Conservation (phyloP, 495 filamentous ascomycete species). For the Darksidea phi region DNA sequence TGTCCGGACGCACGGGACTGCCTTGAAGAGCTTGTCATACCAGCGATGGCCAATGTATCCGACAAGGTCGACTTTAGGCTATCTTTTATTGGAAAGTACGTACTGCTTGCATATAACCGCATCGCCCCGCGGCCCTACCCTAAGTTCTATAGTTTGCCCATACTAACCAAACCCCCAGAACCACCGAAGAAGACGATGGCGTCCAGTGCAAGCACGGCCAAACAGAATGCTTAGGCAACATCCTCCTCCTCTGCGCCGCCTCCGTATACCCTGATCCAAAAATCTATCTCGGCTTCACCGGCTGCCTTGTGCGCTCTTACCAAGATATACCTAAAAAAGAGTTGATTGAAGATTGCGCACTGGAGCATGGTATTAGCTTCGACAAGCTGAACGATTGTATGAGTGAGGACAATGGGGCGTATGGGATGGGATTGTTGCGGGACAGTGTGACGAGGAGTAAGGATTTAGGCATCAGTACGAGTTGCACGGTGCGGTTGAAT, state of each 20-base stretch:
- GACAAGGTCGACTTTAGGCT: slow-evolving; percentile 88
- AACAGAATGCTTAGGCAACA: slow-evolving; percentile 88
- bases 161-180: slow-evolving; percentile 25
- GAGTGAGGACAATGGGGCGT: slow-evolving; percentile 62
- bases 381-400: slow-evolving; percentile 75
- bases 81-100: slow-evolving; percentile 83
- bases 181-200: slow-evolving; percentile 54
- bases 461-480: slow-evolving; percentile 69
- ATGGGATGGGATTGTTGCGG: slow-evolving; percentile 65
- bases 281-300: slow-evolving; percentile 83
- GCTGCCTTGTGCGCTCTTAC: slow-evolving; percentile 77
- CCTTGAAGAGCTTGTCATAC: slow-evolving; percentile 74
- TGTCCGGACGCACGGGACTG: slow-evolving; percentile 74
- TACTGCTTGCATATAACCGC: slow-evolving; percentile 17
- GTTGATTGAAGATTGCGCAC: slow-evolving; percentile 78
- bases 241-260: slow-evolving; percentile 86
- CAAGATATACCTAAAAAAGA: slow-evolving; percentile 66
- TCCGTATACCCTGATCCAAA: slow-evolving; percentile 78
- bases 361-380: slow-evolving; percentile 87
- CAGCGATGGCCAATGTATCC: slow-evolving; percentile 76
- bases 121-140: not conserved
- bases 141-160: too few species aligned
- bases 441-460: slow-evolving; percentile 71
- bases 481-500: slow-evolving; percentile 79
- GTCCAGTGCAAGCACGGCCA: slow-evolving; percentile 86